Conservation (phyloP, 2,329 filamentous ascomycete genomes). For the Endothia cerciana region DNA sequence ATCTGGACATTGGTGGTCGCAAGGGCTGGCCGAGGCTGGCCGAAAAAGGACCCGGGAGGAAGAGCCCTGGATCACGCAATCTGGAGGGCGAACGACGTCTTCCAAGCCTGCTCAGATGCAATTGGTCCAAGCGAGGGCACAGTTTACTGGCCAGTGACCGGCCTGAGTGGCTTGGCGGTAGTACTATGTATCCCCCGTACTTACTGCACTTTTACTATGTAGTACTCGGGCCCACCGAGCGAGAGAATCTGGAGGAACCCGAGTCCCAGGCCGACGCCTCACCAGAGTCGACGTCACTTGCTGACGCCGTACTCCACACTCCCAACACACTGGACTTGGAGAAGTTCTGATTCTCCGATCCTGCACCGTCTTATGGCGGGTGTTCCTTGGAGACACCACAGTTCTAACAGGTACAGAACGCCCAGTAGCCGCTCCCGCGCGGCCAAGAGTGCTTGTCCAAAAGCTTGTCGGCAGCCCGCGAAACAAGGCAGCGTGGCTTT, state of each 20-base stretch:
- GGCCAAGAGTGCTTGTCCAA: not conserved
- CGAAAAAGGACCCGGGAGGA: not conserved
- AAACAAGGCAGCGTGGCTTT: not conserved
- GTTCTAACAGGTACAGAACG: not conserved
- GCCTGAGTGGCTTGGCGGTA: not conserved
- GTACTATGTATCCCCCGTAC: too few species aligned
- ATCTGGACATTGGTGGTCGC: not conserved
- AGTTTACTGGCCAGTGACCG: not conserved
- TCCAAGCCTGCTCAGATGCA: not conserved
- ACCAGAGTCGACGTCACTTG: not conserved
- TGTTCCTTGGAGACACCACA: not conserved
- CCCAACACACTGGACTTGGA: not conserved
- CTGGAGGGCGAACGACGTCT: conserved; percentile 9
- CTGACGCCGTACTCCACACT: not conserved
- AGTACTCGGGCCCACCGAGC: conserved; percentile 5
- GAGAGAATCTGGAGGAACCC: not conserved
- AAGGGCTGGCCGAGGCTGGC: not conserved
- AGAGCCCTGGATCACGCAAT: conserved; percentile 11
- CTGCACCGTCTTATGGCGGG: not conserved
- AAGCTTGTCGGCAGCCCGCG: not conserved
- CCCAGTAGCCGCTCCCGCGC: not conserved
- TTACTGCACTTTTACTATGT: too few species aligned
- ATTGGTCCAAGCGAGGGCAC: not conserved
- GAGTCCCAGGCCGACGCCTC: not conserved
- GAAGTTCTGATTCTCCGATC: not conserved